Base-by-base conservation (phyloP, 2,329 filamentous ascomycete genomes). In the Scytalidium sp. region DNA sequence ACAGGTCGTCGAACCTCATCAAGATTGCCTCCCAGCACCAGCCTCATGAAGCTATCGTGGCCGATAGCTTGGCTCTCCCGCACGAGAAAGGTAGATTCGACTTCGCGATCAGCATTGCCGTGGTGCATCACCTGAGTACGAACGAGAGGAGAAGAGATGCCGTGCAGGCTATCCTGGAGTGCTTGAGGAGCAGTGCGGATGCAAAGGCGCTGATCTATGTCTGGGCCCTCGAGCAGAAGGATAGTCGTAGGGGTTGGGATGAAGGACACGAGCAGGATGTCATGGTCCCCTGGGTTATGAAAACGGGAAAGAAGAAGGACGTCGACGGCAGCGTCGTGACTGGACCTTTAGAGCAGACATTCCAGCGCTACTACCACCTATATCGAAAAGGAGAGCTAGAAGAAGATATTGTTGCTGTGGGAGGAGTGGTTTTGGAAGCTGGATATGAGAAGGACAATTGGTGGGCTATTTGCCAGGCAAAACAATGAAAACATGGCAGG, bases 401-500 rank as follows among this genome's bases (percentile, higher is more conserved):
- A 65, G 78, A 82, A 41, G 88, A 97, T 65, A 80, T 96, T 50
- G 67, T 69, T 45, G 76, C 79, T 15, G 92, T 87, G 19, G 91
- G 91, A 17, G 94, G 92, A 7, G 71, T 70, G 44, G 83, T 97
- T 13, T 61, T 94, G 20, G 85, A 89, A 57, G 83, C 83, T 52
- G 94, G 94, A 27, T 99, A 97, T 70, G 94, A 99, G 66, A 92
- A 85, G 73, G 94, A 97, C 66, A 99, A 99, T 71, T 97, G 94
- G 94, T 99, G 93, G 93, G 90, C 85, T 47, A 85, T 96, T 47
- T 65, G 62, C 49, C 41, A 41, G 15, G 32, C 32, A 22, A 47
- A 50, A 32, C 21, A 19, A 17, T 22, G 32, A 45, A 27, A 36
- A 36, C 32, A 36, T 36, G 17, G 17, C n/a, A n/a, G n/a, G n/a